Evolutionary conservation across 2,329 filamentous ascomycete genomes (phyloP), one percentile per base, ranked within the genome.

Genomic region (Penicillium crustosum): DNA sequence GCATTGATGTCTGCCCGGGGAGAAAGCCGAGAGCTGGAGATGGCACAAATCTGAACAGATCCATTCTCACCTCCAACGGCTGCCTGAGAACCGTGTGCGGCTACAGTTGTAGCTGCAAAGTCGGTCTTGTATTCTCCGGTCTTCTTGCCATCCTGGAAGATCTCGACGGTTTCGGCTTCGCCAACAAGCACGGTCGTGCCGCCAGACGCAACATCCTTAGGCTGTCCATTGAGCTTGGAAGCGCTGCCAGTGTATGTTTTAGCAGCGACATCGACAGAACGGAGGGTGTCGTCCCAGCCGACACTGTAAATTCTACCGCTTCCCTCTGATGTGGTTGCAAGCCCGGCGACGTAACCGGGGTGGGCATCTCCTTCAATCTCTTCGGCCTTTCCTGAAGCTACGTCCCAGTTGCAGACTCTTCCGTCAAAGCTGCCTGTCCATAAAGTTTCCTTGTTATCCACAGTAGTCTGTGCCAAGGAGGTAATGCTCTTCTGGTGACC

Each of bases 381-480:
- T 31, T 86, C 82, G 23, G 88, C 91, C 43, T 81, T 73, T 1
- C 93, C 93, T 4, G 82, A 84, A 17, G 82, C 78, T 29, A 91
- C 72, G 70, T 97, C 88, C 93, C 94, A 99, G 55, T 85, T 86
- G 71, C 89, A 90, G 27, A 96, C 85, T 39, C 90, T 85, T 47
- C 94, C 94, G 61, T 99, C 94, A 66, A 93, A 95, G 76, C 92
- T 96, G 59, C 94, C 94, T 0, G 93, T 95, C 82, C 88, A 93
- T 15, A 97, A 76, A 0, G 88, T 90, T 53, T 86, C 81, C 44
- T 78, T 68, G 47, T 77, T 78, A 31, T 66, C 70, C 33, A 83
- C 79, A 1, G 76, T 80, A 7, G 81, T 83, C 9, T 82, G 78
- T 3, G 82, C 83, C 38, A 96, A 79, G 5, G 93, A 87, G 1